phyloP scores from a whole-genome alignment of 371 early-diverging fungal species.

The Apophysomyces ossiformis region DNA sequence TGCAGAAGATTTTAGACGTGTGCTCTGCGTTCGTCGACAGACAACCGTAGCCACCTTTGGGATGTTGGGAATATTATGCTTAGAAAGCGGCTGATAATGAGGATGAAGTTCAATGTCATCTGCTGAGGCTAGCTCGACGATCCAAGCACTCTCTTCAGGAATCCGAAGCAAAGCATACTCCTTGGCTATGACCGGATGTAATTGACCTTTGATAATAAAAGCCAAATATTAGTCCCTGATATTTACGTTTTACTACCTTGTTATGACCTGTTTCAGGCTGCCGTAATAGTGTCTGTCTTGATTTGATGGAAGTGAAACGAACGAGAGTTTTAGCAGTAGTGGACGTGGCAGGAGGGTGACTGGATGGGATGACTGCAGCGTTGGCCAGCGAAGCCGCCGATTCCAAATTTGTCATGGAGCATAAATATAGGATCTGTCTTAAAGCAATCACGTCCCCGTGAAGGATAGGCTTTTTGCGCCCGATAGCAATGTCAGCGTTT shows the following conservation, averaged over 20 bases:
- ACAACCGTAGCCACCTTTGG: not conserved
- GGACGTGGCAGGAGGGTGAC: not conserved
- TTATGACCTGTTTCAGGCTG: too few species aligned
- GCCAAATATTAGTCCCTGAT: not conserved
- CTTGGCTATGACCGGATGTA: constrained; percentile 23
- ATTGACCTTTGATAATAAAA: not conserved
- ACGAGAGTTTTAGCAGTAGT: not conserved
- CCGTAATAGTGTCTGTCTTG: too few species aligned
- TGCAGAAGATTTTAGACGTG: constrained; percentile 11
- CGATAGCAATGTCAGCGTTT: constrained; percentile 42
- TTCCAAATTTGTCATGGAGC: constrained; percentile 13
- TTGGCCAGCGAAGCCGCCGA: not conserved
- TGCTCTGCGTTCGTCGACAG: not conserved
- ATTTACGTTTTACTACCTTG: too few species aligned
- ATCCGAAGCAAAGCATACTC: constrained; percentile 20
- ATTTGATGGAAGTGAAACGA: not conserved
- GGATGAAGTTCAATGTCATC: constrained; percentile 20
- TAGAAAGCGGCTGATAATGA: constrained; percentile 5
- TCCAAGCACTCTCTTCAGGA: constrained; percentile 26
- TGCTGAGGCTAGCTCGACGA: constrained; percentile 20
- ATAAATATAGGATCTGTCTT: constrained; percentile 38
- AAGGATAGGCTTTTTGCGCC: constrained; percentile 33
- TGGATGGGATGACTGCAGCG: not conserved
- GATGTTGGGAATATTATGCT: not conserved
- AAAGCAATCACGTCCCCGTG: constrained; percentile 40